Evolutionary conservation across 2,329 filamentous ascomycete genomes (phyloP), one percentile per base, ranked within the genome.

Genomic region (Chaetomium olivaceum): DNA sequence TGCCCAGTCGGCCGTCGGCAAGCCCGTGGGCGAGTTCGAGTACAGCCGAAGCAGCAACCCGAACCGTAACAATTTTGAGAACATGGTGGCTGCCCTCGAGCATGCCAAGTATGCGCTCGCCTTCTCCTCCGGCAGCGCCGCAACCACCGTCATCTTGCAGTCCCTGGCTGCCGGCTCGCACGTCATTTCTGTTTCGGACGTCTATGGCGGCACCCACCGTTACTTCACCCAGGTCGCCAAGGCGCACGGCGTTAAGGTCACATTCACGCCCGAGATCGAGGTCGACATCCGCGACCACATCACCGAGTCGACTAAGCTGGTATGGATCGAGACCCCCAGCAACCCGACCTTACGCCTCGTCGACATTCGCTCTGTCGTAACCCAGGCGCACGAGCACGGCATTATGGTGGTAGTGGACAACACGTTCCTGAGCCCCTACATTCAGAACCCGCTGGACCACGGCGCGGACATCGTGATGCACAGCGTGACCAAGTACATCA

Each of bases 371-470:
- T 89, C 91, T 61, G 91, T 99, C 50, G 90, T 91, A 31, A 87
- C 87, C 31, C 85, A 90, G 63, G 95, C 95, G 21, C 95, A 98
- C 78, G 83, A 89, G 73, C 91, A 92, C 75, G 94, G 93, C 68
- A 92, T 98, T 74, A 84, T 92, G 76, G 95, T 99, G 52, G 95
- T 99, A n/a, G 95, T 99, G 51, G 95, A 99, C 83, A 99, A 99
- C 83, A 99, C 95, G 23, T 99, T 99, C 83, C 84, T 98, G 76
- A 94, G 91, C 68, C 95, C 95, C 36, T 99, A 98, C 77, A 86
- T 99, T 57, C 95, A 99, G 81, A 98, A 97, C 80, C 95, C 95
- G 3, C 87, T 99, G 63, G 90, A 96, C 76, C 92, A 94, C 76
- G 95, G 95, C 72, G 95, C 95, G 72, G 95, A 99, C 78, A 93